These are phyloP conservation scores for Cynanchum wilfordii DNA, from an alignment of 257 asterid genomes.

Conservation along the genomic window DNA sequence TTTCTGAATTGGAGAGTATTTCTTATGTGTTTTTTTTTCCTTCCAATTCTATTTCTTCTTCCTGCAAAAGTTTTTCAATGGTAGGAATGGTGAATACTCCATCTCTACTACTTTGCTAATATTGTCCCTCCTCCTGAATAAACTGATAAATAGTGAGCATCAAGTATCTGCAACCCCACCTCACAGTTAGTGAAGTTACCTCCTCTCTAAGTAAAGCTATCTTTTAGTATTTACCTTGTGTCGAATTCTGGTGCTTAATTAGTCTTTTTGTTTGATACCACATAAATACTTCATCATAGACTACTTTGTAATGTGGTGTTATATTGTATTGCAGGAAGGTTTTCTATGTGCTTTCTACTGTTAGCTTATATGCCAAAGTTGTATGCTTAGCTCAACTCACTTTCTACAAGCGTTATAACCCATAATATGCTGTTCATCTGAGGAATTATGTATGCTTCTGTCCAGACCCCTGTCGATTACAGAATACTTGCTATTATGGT, in stretches of 20 bases:
- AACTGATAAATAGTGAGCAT: background rate
- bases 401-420: background rate
- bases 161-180: background rate
- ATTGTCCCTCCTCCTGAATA: background rate
- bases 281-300: background rate
- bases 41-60: background rate
- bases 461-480: background rate
- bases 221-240: background rate
- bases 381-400: constrained; percentile 2
- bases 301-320: background rate
- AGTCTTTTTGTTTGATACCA: background rate
- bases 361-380: constrained; percentile 4
- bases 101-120: background rate
- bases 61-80: background rate
- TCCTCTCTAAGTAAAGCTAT: background rate
- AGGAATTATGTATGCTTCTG: background rate
- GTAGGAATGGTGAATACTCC: background rate
- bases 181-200: background rate
- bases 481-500: background rate
- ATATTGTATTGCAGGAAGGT: constrained; percentile 7
- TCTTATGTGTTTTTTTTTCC: background rate
- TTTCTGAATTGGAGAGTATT: background rate
- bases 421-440: background rate
- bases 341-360: background rate
- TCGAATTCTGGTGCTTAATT: background rate